Conservation (phyloP, 768 basidiomycete species). For the Podaxis sp. region DNA sequence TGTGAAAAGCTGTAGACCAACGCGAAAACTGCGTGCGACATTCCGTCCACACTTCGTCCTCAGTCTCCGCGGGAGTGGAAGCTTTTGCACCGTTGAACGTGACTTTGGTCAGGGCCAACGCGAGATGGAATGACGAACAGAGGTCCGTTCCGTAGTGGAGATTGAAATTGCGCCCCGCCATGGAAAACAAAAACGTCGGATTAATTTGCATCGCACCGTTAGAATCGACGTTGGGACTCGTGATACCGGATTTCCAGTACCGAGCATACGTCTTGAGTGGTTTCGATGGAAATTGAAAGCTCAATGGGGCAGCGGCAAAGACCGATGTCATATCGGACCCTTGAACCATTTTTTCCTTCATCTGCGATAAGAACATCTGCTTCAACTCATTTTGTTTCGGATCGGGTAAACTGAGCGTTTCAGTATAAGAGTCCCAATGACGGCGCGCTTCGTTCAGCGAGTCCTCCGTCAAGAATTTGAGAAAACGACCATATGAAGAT, state of each 20-base stretch:
- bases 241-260: slow-evolving; percentile 46
- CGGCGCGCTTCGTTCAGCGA: slow-evolving; percentile 39
- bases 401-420: slow-evolving; percentile 26
- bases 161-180: slow-evolving; percentile 34
- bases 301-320: slow-evolving; percentile 39
- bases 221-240: slow-evolving; percentile 22
- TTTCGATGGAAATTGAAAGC: slow-evolving; percentile 16
- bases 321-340: slow-evolving; percentile 11
- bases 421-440: slow-evolving; percentile 39
- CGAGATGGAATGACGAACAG: slow-evolving; percentile 40
- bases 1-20: slow-evolving; percentile 32
- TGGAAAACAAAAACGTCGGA: slow-evolving; percentile 46
- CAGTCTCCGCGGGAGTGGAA: slow-evolving; percentile 13
- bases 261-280: slow-evolving; percentile 24
- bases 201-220: slow-evolving; percentile 32
- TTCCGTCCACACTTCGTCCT: slow-evolving; percentile 26
- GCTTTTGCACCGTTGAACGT: slow-evolving; percentile 16
- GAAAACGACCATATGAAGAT: slow-evolving; percentile 35
- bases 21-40: slow-evolving; percentile 34
- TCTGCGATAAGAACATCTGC: slow-evolving; percentile 5
- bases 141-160: slow-evolving; percentile 49
- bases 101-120: slow-evolving; percentile 24
- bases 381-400: slow-evolving; percentile 22
- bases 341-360: background rate
- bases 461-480: slow-evolving; percentile 37